Base-by-base conservation (phyloP, 768 basidiomycete species). In the Hypsizygus marmoreus region DNA sequence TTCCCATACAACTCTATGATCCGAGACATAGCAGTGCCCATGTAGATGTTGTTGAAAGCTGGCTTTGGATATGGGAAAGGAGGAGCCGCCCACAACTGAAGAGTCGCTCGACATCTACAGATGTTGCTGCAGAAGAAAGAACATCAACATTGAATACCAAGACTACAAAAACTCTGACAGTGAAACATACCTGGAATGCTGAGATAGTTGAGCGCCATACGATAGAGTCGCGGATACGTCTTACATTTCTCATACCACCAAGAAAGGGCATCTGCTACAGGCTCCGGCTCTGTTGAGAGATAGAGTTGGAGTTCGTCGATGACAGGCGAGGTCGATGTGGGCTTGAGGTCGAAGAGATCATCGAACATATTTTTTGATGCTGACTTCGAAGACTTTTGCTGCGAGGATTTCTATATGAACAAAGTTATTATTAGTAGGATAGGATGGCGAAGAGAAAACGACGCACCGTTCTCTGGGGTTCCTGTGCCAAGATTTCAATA, bases 131-230 rank as follows among this genome's bases (percentile, higher is more conserved):
- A 14, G 24, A 28, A 24, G 22, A 29, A 28, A 7, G 29, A n/a
- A n/a, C n/a, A n/a, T n/a, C 11, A 41, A 13, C 13, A 30, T 49
- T 14, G 40, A 14, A 20, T 19, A 23, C 22, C 30, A 25, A 12
- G 22, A 35, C 7, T 34, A 10, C 25, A 35, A 28, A 17, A 33
- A 30, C 17, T 0, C 23, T 36, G 19, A 25, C 7, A 45, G 16
- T 25, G 5, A 12, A 9, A 50, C 49, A 19, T 50, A 62, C 61
- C 55, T 19, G 57, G 61, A n/a, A 62, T 58, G 8, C 39, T 48
- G 2, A 64, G 50, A 34, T 63, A 64, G 28, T 67, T 54, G 0
- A 63, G 43, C 7, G 58, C 66, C 67, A 68, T 66, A 0, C 51
- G 35, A 6, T 58, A 55, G 7, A 64, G 51, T 2, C 33, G 29